Evolutionary conservation across 208 protist genomes (phyloP), one percentile per base, ranked within the genome.

Genomic region (Crithidia bombi): DNA sequence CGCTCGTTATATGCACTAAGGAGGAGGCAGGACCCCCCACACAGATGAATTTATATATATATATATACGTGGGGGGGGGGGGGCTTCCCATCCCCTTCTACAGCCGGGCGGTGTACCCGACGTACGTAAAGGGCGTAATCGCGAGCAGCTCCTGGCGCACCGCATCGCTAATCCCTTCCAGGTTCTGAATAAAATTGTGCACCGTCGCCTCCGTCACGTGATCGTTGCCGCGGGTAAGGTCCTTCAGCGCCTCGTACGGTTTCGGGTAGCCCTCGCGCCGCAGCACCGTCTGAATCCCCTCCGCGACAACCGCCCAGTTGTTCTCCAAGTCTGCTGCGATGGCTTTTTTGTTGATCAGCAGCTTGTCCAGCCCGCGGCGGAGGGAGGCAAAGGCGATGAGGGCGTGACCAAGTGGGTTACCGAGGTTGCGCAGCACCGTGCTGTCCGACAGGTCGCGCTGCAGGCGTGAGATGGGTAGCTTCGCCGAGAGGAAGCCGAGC

Each of bases 221-320:
- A 23, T 83, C 64, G 61, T 95, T 93, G 12, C 85, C 93, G 23
- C 93, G 91, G 3, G 97, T 98, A 30, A 98, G 73, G 44, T 97
- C 87, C 71, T 98, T 98, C 15, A 98, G 84, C 5, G 94, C 93
- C 70, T 98, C 94, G 70, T 98, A 98, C 35, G 94, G 94, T 75
- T 93, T 90, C 36, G 85, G 87, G 77, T 93, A 97, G 38, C 87
- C 87, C 75, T 98, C 92, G 23, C 94, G 86, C 38, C 97, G 89
- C 67, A 99, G 90, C 19, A 99, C 77, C 0, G 96, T 99, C 75
- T 99, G 97, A 58, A 99, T 97, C 7, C 95, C 96, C 75, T 99
- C 96, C 35, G 93, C 78, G 7, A 98, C 88, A 4, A 99, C 96
- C 15, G 92, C 93, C 96, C 97, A 99, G 80, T 98, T 97, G 30